phyloP scores from a whole-genome alignment of 208 protist genomes.

The Endotrypanum monterogeii region DNA sequence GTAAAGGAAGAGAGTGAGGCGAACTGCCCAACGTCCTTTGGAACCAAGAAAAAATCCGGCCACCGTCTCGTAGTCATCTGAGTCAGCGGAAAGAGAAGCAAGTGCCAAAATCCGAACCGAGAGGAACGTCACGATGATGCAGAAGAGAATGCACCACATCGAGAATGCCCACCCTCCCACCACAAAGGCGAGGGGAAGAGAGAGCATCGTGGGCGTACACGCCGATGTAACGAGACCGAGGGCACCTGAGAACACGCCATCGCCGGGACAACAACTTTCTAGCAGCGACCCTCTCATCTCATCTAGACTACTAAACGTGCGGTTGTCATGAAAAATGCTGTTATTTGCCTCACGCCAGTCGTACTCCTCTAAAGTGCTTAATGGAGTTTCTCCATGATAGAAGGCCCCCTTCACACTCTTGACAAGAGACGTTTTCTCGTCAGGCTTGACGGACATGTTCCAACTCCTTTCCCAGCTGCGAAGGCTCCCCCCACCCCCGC shows the following conservation, averaged over 20 bases:
- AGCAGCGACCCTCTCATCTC: conserved; percentile 76
- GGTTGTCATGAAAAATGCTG: conserved; percentile 66
- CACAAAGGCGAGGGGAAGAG: conserved; percentile 72
- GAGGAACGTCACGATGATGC: conserved; percentile 61
- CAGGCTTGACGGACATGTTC: conserved; percentile 12
- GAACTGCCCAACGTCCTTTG: conserved; percentile 50
- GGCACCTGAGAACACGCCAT: conserved; percentile 65
- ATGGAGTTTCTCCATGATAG: conserved; percentile 7
- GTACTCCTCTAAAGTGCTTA: conserved; percentile 18
- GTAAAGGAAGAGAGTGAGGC: conserved; percentile 73
- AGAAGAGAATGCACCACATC: conserved; percentile 46
- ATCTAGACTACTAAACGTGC: conserved; percentile 72
- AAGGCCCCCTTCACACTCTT: conserved; percentile 15
- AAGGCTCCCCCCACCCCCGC: too few relatives aligned
- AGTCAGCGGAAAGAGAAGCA: conserved; percentile 68
- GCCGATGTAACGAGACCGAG: conserved; percentile 72
- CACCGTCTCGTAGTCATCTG: conserved; percentile 81
- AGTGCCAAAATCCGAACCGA: conserved; percentile 79
- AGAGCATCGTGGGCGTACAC: conserved; percentile 73
- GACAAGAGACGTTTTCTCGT: conserved; percentile 16
- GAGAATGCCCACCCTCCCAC: conserved; percentile 64
- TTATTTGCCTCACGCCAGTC: conserved; percentile 47
- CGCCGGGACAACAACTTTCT: conserved; percentile 71
- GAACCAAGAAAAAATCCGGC: conserved; percentile 69
- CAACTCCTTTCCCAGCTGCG: neutral